Evolutionary conservation across 805 yeast genomes (phyloP).

Genomic region (Candida sphagnicola): DNA sequence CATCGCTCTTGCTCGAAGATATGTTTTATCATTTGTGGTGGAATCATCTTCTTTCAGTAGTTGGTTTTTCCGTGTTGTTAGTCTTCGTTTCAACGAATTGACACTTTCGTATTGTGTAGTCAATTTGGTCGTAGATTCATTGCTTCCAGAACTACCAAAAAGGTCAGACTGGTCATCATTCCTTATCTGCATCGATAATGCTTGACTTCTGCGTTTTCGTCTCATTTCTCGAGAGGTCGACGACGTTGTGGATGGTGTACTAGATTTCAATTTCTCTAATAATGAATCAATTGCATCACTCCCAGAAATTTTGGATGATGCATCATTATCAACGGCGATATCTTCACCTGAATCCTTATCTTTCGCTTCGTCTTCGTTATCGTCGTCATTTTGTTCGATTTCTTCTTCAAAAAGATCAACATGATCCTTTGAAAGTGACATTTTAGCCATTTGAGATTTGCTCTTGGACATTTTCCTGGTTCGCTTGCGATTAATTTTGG

Average conservation of each 20-base stretch:
- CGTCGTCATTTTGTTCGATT: conserved; percentile 4
- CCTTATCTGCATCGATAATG: conserved; percentile 31
- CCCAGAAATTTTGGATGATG: conserved; percentile 5
- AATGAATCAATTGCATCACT: conserved; percentile 30
- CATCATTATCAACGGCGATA: conserved; percentile 9
- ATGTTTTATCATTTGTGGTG: conserved; percentile 20
- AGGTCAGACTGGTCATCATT: conserved; percentile 14
- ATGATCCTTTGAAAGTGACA: conserved; percentile 3
- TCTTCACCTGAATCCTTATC: conserved; percentile 9
- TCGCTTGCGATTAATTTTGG: conserved; percentile 11
- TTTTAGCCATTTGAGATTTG: conserved; percentile 1
- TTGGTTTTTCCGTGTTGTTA: conserved; percentile 29
- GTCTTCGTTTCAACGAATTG: conserved; percentile 29
- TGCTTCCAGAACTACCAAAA: not conserved
- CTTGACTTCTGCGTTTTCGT: conserved; percentile 25
- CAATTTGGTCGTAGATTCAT: conserved; percentile 1
- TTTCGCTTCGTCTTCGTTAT: conserved; percentile 8
- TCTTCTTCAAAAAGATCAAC: conserved; percentile 14
- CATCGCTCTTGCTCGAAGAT: conserved; percentile 40
- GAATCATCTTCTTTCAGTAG: conserved; percentile 5
- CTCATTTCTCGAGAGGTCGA: conserved; percentile 14
- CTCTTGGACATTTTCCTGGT: conserved; percentile 10
- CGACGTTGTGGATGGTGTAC: conserved; percentile 17
- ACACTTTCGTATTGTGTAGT: conserved; percentile 36
- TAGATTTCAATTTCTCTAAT: conserved; percentile 28